Conservation (phyloP, 495 filamentous ascomycete species). For the Cercophora sp. region DNA sequence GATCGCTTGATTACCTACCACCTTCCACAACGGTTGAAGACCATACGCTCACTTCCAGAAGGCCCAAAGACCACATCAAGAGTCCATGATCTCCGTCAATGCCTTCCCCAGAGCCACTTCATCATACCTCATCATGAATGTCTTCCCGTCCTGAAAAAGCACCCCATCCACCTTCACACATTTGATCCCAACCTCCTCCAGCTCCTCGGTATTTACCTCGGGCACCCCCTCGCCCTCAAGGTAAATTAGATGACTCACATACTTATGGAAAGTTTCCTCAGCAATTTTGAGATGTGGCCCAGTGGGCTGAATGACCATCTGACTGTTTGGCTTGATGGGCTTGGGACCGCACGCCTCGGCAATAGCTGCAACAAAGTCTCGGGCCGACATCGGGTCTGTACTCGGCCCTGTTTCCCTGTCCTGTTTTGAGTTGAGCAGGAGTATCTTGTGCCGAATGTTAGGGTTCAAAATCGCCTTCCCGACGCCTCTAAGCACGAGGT, state of each 20-base stretch:
- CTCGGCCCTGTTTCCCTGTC: constrained; percentile 82
- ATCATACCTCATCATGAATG: constrained; percentile 67
- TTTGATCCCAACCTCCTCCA: constrained; percentile 67
- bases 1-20: too few relatives aligned
- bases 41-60: too few relatives aligned
- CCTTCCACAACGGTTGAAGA: too few relatives aligned
- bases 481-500: constrained; percentile 61
- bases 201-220: constrained; percentile 59
- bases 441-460: constrained; percentile 64
- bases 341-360: too few relatives aligned
- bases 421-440: constrained; percentile 77
- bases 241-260: constrained; percentile 83
- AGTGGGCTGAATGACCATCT: constrained; percentile 11
- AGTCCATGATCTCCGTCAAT: constrained; percentile 68
- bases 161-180: constrained; percentile 72
- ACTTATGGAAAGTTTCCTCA: constrained; percentile 39
- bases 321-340: too few relatives aligned
- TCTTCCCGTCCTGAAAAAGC: constrained; percentile 40
- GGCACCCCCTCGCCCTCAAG: constrained; percentile 63
- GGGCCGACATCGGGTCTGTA: constrained; percentile 57
- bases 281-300: constrained; percentile 43
- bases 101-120: constrained; percentile 68
- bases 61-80: too few relatives aligned
- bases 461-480: constrained; percentile 47
- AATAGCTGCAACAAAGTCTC: constrained; percentile 77